These are phyloP conservation scores for Aspergillus ibericus DNA, from an alignment of 2,329 filamentous ascomycete species.

Conservation along the genomic window DNA sequence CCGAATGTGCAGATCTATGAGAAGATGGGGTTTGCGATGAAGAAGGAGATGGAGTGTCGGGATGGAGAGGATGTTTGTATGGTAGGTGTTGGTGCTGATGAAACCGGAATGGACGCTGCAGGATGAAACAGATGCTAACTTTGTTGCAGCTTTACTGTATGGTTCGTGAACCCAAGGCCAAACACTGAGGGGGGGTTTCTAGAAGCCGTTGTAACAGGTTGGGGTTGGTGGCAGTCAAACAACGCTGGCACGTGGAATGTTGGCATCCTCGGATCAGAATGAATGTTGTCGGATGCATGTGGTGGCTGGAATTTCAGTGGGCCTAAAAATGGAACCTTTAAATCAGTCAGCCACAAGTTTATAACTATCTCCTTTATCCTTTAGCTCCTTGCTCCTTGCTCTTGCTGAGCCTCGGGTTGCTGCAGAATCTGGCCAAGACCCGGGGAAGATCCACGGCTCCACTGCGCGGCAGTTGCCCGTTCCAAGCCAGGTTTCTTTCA, in stretches of 20 bases:
- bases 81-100: constrained; percentile 32
- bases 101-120: too few relatives aligned
- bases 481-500: not conserved
- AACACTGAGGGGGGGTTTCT: not conserved
- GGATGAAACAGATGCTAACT: not conserved
- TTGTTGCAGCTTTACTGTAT: constrained; percentile 20
- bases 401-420: not conserved
- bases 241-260: not conserved
- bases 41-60: constrained; percentile 65
- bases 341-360: not conserved
- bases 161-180: constrained; percentile 18
- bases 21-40: constrained; percentile 66
- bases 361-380: not conserved
- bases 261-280: not conserved
- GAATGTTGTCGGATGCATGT: not conserved
- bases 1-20: constrained; percentile 73
- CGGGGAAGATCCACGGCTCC: not conserved
- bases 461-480: not conserved
- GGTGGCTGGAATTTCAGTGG: not conserved
- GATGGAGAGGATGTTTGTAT: constrained; percentile 60
- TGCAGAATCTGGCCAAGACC: not conserved
- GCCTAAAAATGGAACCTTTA: not conserved
- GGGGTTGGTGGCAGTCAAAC: not conserved
- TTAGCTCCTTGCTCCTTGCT: not conserved
- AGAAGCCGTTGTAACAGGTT: not conserved